phyloP scores from a whole-genome alignment of 129 eudicot genomes.

The Cynara cardunculus region DNA sequence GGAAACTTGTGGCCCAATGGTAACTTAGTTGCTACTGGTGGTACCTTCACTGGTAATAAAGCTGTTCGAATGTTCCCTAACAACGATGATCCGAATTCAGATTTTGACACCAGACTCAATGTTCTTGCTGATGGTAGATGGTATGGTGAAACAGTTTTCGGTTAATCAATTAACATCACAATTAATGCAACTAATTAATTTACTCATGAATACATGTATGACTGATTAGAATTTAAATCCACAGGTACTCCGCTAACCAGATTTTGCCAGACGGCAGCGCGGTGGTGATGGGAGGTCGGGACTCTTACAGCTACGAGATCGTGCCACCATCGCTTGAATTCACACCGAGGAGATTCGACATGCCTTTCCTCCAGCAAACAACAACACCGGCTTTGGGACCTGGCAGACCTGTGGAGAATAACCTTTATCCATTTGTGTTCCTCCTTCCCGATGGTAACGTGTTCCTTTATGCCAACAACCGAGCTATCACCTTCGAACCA shows the following conservation, averaged over 20 bases:
- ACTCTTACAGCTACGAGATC: slow-evolving; percentile 50
- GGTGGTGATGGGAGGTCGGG: slow-evolving; percentile 65
- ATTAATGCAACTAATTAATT: no score
- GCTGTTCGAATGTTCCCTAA: slow-evolving; percentile 34
- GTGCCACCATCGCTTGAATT: slow-evolving; percentile 40
- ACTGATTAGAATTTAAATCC: no score
- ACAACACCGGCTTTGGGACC: slow-evolving; percentile 49
- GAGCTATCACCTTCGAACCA: slow-evolving; percentile 22
- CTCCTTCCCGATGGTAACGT: slow-evolving; percentile 27
- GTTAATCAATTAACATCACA: no score
- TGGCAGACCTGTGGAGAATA: slow-evolving; percentile 30
- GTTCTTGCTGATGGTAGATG: slow-evolving; percentile 57
- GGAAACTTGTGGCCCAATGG: slow-evolving; percentile 66
- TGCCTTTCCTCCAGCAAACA: slow-evolving; percentile 54
- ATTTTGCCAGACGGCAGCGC: slow-evolving; percentile 55
- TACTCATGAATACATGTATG: no score
- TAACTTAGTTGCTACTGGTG: slow-evolving; percentile 62
- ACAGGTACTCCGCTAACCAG: slow-evolving; percentile 26
- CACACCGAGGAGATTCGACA: slow-evolving; percentile 14
- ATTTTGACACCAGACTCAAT: slow-evolving; percentile 19
- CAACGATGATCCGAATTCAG: slow-evolving; percentile 16
- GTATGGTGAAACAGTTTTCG: slow-evolving; percentile 14
- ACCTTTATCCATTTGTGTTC: slow-evolving; percentile 28
- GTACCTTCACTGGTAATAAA: slow-evolving; percentile 38
- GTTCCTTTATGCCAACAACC: slow-evolving; percentile 30